These are phyloP conservation scores for Aphelidium insulamus DNA, from an alignment of 371 early-diverging fungal genomes.

Conservation along the genomic window DNA sequence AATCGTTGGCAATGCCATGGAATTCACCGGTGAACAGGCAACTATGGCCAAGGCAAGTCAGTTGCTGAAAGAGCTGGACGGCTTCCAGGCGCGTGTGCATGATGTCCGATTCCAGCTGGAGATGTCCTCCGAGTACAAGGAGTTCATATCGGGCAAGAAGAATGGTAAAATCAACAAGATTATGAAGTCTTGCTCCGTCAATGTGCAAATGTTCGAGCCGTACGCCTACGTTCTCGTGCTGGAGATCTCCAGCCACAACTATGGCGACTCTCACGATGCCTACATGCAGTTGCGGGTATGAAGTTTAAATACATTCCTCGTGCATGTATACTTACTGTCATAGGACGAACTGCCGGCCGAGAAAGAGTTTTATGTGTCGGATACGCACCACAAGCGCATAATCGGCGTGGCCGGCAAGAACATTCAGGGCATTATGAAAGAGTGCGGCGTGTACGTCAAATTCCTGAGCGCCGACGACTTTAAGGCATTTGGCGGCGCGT, in stretches of 20 bases:
- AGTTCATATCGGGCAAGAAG: slow-evolving; percentile 85
- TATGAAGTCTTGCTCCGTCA: slow-evolving; percentile 45
- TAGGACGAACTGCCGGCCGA: slow-evolving; percentile 71
- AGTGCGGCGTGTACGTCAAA: slow-evolving; percentile 83
- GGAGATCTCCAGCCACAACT: too few species aligned
- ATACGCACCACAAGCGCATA: slow-evolving; percentile 73
- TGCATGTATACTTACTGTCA: slow-evolving; percentile 41
- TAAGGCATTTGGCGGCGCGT: slow-evolving; percentile 48
- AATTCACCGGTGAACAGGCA: too few species aligned
- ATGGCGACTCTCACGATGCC: too few species aligned
- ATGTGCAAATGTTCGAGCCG: slow-evolving; percentile 14
- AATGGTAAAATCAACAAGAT: slow-evolving; percentile 85
- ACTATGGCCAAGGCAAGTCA: too few species aligned
- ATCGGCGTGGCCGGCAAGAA: slow-evolving; percentile 87
- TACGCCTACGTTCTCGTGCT: background rate
- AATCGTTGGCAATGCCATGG: too few species aligned
- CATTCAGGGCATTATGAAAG: slow-evolving; percentile 87
- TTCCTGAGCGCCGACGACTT: slow-evolving; percentile 65
- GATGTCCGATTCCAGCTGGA: slow-evolving; percentile 47
- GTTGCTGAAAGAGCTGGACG: too few species aligned
- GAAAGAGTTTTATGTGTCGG: slow-evolving; percentile 66
- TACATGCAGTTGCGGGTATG: too few species aligned
- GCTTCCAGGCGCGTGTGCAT: too few species aligned
- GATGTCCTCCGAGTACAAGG: slow-evolving; percentile 54
- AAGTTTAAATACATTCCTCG: slow-evolving; percentile 35